phyloP scores from a whole-genome alignment of 257 asterid species.

The Solanum ossicruentum region DNA sequence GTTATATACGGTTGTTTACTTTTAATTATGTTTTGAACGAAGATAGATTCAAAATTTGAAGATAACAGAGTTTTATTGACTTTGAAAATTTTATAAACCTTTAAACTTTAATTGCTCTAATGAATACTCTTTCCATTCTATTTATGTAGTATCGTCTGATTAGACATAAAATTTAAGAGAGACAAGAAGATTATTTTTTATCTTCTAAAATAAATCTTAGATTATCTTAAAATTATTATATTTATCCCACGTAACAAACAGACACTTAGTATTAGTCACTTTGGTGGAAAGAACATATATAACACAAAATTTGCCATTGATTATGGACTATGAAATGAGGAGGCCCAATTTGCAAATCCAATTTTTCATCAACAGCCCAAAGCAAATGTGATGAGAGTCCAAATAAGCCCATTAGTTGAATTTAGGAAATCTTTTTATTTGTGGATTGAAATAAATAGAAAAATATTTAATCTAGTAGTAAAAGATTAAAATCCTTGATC shows the following conservation, averaged over 20 bases:
- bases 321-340: neutral
- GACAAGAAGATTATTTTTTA: no score
- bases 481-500: no score
- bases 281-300: neutral
- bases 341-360: neutral
- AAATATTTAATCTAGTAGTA: no score
- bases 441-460: no score
- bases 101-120: neutral
- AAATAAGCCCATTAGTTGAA: neutral
- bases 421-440: neutral
- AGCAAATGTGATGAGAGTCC: neutral
- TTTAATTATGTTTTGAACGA: neutral
- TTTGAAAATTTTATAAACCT: neutral
- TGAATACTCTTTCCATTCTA: neutral
- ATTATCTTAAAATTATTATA: neutral
- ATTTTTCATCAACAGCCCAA: neutral
- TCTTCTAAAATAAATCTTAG: no score
- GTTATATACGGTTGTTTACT: neutral
- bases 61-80: rapidly evolving
- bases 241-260: neutral
- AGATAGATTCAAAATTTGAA: neutral
- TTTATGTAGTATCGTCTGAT: neutral
- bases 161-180: neutral
- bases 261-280: neutral
- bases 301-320: neutral